phyloP scores from a whole-genome alignment of 805 yeast genomes.

The Myxozyma neotropica region DNA sequence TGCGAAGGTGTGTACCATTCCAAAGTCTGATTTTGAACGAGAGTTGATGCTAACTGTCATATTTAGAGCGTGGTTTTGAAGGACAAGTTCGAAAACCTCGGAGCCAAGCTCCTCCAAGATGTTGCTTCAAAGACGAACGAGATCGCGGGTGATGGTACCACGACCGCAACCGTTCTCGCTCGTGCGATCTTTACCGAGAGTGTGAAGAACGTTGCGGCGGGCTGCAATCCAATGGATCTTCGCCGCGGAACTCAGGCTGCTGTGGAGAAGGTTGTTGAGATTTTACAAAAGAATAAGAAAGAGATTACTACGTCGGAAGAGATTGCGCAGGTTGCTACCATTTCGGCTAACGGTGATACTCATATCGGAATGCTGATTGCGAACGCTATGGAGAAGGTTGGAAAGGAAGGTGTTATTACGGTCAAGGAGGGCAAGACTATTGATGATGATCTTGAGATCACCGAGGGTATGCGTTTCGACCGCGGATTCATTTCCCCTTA shows the following conservation, averaged over 20 bases:
- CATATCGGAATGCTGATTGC: constrained; percentile 92
- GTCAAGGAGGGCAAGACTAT: constrained; percentile 96
- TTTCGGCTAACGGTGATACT: constrained; percentile 93
- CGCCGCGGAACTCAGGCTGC: constrained; percentile 98
- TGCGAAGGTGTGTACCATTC: constrained; percentile 54
- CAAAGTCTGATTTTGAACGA: background rate
- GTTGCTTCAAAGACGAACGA: constrained; percentile 97
- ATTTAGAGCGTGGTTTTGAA: constrained; percentile 54
- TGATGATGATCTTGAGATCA: constrained; percentile 94
- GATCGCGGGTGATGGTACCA: constrained; percentile 98
- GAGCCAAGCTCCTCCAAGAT: constrained; percentile 87
- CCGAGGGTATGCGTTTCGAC: constrained; percentile 98
- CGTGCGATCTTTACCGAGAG: constrained; percentile 94
- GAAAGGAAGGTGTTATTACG: constrained; percentile 98
- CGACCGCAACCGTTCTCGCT: constrained; percentile 95
- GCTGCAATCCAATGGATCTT: constrained; percentile 97
- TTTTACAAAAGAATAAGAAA: constrained; percentile 80
- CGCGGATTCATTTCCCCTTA: constrained; percentile 97
- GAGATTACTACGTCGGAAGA: constrained; percentile 93
- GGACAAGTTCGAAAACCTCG: constrained; percentile 94
- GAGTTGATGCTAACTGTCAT: background rate
- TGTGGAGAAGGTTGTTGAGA: constrained; percentile 87
- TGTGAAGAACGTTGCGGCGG: constrained; percentile 96
- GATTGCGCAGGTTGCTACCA: constrained; percentile 97
- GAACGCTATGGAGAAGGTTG: constrained; percentile 97